Evolutionary conservation across 2,329 filamentous ascomycete species (phyloP), one percentile per base, ranked within the genome.

Genomic region (Aspergillus nomiae): DNA sequence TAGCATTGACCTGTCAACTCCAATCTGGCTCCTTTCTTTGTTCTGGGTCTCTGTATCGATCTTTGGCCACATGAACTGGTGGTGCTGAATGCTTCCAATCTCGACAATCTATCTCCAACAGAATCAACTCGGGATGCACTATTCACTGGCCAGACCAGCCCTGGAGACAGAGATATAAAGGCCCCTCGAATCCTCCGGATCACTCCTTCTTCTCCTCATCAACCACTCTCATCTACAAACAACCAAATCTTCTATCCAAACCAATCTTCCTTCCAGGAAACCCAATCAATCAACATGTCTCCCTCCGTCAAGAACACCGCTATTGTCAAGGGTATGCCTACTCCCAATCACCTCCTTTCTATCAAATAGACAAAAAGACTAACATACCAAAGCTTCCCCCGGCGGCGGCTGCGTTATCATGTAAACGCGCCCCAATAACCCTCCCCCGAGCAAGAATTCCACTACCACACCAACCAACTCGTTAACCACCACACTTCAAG

Each of bases 391-490:
- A 60, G 69, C 69, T 54, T 68, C 68, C 57, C 72, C 73, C 61
- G 71, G 71, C 36, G 70, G 70, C 59, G 73, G 73, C 63, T 75
- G 73, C 65, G 66, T 73, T 43, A 64, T 75, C 58, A 74, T 74
- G 73, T 74, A 69, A 69, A 69, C 58, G 28, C 46, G n/a, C 60
- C 45, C 26, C 28, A 36, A 24, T 56, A 46, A 41, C 28, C 16
- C 36, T 7, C 28, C 36, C 12, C 24, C 58, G 38, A 50, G 62
- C 55, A 58, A 24, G 51, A 56, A 24, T 57, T 54, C 28, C 53
- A 59, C 9, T 43, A n/a, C 34, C 24, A 30, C 28, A 43, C 30
- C 60, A 51, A 51, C 34, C 46, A 58, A 45, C 36, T 26, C 21
- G 30, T 36, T 26, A 38, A 55, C 34, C 4, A 0, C 32, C 32